phyloP scores from a whole-genome alignment of 768 basidiomycete species.

The Exidia glandulosa region DNA sequence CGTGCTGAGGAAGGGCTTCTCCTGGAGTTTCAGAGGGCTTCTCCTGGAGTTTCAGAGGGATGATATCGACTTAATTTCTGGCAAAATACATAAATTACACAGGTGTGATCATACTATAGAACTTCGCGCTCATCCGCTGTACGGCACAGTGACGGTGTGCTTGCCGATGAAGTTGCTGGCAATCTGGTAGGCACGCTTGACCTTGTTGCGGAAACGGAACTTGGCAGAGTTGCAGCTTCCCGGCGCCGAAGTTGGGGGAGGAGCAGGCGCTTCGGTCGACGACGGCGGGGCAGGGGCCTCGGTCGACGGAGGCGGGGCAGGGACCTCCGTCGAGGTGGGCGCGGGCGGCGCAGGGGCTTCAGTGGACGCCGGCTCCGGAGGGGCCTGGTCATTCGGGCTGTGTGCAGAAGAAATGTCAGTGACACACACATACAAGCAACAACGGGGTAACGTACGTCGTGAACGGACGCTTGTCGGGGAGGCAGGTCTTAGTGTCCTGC shows the following conservation, averaged over 20 bases:
- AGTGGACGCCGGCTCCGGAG: not conserved
- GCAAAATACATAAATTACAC: not conserved
- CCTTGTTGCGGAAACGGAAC: constrained; percentile 1
- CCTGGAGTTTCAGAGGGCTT: not conserved
- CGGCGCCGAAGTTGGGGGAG: not conserved
- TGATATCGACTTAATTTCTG: not conserved
- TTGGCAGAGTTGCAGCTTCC: not conserved
- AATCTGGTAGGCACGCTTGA: not conserved
- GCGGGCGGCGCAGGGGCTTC: not conserved
- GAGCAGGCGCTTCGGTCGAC: not conserved
- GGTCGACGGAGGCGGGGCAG: not conserved
- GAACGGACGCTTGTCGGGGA: not conserved
- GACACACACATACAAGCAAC: not conserved
- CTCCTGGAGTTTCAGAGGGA: too few relatives aligned
- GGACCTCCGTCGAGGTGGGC: not conserved
- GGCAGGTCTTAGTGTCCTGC: not conserved
- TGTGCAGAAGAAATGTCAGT: not conserved
- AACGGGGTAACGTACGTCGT: not conserved
- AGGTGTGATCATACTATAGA: not conserved
- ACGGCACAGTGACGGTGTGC: not conserved
- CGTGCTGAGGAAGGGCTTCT: too few relatives aligned
- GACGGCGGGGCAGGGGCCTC: not conserved
- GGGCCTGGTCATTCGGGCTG: not conserved
- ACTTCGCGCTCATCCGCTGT: not conserved
- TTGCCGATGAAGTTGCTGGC: not conserved